phyloP scores from a whole-genome alignment of 805 yeast genomes.

The Metschnikowia lunata region DNA sequence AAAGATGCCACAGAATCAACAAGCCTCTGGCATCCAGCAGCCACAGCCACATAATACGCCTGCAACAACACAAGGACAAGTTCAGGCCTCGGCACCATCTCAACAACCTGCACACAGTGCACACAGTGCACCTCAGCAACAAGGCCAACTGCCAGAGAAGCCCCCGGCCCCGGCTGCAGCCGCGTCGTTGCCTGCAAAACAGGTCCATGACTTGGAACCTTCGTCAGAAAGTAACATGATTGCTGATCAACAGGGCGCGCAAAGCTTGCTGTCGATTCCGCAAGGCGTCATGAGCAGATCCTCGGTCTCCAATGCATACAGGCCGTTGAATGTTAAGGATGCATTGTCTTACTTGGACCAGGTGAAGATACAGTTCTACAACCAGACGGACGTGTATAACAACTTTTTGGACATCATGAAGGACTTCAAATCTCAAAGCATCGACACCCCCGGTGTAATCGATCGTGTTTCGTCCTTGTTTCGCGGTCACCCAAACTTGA shows the following conservation, averaged over 20 bases:
- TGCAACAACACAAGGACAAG: constrained; percentile 19
- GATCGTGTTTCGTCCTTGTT: constrained; percentile 89
- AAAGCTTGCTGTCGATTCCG: constrained; percentile 12
- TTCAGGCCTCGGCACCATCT: constrained; percentile 18
- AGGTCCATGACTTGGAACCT: constrained; percentile 4
- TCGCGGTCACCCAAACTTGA: constrained; percentile 87
- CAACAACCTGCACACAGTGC: constrained; percentile 16
- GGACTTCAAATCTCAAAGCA: constrained; percentile 92
- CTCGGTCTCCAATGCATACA: constrained; percentile 44
- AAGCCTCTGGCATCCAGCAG: not conserved
- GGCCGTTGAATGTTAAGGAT: constrained; percentile 92
- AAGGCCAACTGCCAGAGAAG: constrained; percentile 16
- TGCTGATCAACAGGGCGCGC: constrained; percentile 8
- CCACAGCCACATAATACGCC: not conserved
- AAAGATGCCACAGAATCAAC: constrained; percentile 5
- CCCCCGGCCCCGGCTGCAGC: constrained; percentile 9
- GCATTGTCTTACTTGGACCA: constrained; percentile 94
- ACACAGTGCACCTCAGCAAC: constrained; percentile 13
- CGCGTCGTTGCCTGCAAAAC: constrained; percentile 6
- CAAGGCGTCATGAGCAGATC: constrained; percentile 37
- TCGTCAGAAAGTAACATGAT: constrained; percentile 4
- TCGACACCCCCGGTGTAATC: constrained; percentile 98
- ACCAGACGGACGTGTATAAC: constrained; percentile 93
- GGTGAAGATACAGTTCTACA: constrained; percentile 86
- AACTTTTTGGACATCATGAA: constrained; percentile 97